Percentiles rank a stretch among this genome's conserved stretches.
phyloP scores from a whole-genome alignment of 768 basidiomycete genomes.

The Lactifluus pinguis region DNA sequence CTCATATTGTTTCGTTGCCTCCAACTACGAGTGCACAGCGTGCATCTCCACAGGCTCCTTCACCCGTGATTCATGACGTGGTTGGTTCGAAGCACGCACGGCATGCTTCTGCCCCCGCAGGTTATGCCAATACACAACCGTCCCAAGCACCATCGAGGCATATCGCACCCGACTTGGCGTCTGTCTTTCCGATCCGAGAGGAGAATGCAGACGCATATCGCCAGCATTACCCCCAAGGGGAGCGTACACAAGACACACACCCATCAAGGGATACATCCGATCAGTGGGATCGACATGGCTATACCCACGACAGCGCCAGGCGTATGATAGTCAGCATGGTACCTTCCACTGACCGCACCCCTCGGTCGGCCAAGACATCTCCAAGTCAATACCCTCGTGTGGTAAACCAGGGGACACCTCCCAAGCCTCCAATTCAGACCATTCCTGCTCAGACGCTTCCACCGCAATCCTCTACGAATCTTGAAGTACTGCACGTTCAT shows the following conservation, averaged over 20 bases:
- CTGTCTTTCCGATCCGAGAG: conserved; percentile 18
- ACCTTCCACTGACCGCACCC: conserved; percentile 16
- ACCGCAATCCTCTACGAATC: not conserved
- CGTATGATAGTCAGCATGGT: conserved; percentile 2
- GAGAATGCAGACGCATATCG: conserved; percentile 8
- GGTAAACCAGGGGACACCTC: conserved; percentile 18
- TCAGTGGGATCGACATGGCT: conserved; percentile 9
- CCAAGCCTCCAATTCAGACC: conserved; percentile 3
- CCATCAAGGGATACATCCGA: not conserved
- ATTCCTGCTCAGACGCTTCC: not conserved
- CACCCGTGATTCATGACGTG: not conserved
- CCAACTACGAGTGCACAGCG: conserved; percentile 2
- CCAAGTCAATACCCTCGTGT: conserved; percentile 14
- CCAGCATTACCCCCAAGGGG: not conserved
- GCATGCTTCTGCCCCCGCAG: not conserved
- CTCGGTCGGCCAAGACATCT: conserved; percentile 16
- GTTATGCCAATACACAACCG: not conserved
- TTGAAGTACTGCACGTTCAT: conserved; percentile 5
- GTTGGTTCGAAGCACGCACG: conserved; percentile 1
- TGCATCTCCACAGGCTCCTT: not conserved
- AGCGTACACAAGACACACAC: conserved; percentile 1
- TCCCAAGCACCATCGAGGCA: conserved; percentile 1
- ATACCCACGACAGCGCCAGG: not conserved
- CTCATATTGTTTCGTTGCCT: conserved; percentile 1
- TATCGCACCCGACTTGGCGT: conserved; percentile 10